Base-by-base conservation (phyloP, 2,329 filamentous ascomycete species). In the Aspergillus ruber region DNA sequence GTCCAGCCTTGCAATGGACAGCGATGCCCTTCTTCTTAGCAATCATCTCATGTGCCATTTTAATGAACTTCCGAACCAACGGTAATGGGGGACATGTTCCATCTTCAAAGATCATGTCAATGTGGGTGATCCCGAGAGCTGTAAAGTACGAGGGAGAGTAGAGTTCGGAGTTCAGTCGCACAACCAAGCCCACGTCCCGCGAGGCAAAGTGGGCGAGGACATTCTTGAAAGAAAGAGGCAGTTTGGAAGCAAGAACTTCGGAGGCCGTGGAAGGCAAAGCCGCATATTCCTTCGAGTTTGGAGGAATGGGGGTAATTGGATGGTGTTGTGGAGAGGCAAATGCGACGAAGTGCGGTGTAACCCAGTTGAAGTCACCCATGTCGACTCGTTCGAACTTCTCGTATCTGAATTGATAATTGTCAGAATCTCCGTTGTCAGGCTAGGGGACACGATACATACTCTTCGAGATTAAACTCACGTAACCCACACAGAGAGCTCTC, bases 61-160 rank as follows among this genome's bases (percentile, higher is more conserved):
- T 88, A 68, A 98, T 91, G 67, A 98, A 98, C 65, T 90, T 90
- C 57, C 88, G 84, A 23, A 98, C 93, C n/a, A 90, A 84, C 15
- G 82, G 82, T 45, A 98, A 75, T 2, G 89, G 84, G 18, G 93
- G 93, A 67, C 93, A 98, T 3, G 93, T 98, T 55, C 93, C 93
- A 60, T 98, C 93, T 62, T 97, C 93, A 64, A 98, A 98, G 62
- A 98, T 97, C 93, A 98, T 98, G 72, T 98, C 93, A 36, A 97
- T 77, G 66, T 98, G 93, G 61, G 90, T 85, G 63, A 98, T 97
- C 25, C 91, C 91, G 45, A 98, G 77, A 3, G 90, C 88, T 54
- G 91, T 93, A 68, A 98, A 98, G 74, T 91, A 96, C n/a, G 90
- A 90, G 0, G 93, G 88, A 0, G 88, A 95, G 76, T 98, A 98